phyloP scores from a whole-genome alignment of 306 rosid species.

The Cicer judaicum region DNA sequence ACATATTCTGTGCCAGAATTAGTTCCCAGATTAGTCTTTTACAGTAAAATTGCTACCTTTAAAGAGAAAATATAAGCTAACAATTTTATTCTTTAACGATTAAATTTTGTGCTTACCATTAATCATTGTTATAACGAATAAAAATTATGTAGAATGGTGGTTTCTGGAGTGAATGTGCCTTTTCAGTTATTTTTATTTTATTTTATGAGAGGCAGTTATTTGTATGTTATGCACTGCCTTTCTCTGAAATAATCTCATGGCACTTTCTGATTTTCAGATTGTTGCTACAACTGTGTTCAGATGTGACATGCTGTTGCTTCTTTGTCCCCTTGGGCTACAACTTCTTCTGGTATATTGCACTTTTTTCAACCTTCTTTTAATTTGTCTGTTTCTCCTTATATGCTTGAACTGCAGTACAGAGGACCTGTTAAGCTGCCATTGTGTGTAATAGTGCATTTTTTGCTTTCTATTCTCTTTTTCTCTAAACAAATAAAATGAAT shows the following conservation, averaged over 20 bases:
- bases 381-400: conserved; percentile 14
- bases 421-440: conserved; percentile 17
- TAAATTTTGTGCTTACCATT: no score
- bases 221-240: conserved; percentile 6
- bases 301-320: conserved; percentile 89
- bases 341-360: conserved; percentile 72
- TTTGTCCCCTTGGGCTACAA: conserved; percentile 77
- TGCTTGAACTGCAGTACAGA: conserved; percentile 20
- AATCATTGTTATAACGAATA: no score
- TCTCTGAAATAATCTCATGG: conserved; percentile 36
- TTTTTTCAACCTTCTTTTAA: conserved; percentile 16
- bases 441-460: neutral
- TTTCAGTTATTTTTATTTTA: neutral
- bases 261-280: conserved; percentile 62
- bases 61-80: conserved; percentile 12
- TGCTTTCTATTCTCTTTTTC: neutral
- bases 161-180: neutral
- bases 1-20: neutral
- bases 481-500: conserved; percentile 3
- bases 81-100: neutral
- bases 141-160: no score
- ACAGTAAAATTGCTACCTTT: neutral
- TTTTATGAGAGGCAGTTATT: neutral
- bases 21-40: conserved; percentile 12
- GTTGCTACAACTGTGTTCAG: conserved; percentile 80